phyloP scores from a whole-genome alignment of 192 early-diverging fungal genomes.

The Powellomyces hirtus region DNA sequence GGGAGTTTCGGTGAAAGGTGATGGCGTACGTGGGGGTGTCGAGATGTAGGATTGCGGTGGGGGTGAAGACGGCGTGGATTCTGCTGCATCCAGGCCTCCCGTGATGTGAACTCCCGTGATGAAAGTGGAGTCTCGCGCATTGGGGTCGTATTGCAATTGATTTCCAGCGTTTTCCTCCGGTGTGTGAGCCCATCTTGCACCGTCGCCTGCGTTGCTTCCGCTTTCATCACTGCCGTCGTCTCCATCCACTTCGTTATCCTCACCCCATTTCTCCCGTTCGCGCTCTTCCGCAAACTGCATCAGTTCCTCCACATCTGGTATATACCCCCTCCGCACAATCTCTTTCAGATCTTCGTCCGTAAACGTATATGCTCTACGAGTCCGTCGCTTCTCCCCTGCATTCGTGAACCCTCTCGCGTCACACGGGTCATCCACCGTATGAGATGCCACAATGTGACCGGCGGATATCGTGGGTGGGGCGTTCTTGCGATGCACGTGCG shows the following conservation, averaged over 20 bases:
- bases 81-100: background rate
- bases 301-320: constrained; percentile 42
- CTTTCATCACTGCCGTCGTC: background rate
- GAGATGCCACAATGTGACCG: constrained; percentile 6
- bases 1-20: background rate
- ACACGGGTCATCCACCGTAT: constrained; percentile 18
- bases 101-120: constrained; percentile 57
- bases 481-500: constrained; percentile 22
- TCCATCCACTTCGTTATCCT: background rate
- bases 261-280: background rate
- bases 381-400: background rate
- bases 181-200: background rate
- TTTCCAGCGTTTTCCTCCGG: too few relatives aligned
- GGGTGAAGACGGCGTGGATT: background rate
- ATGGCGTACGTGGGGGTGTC: background rate
- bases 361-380: constrained; percentile 40
- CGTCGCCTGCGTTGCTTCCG: too few relatives aligned
- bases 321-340: constrained; percentile 44
- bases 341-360: constrained; percentile 50
- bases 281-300: constrained; percentile 25
- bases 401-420: background rate
- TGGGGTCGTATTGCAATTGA: constrained; percentile 37
- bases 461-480: constrained; percentile 16
- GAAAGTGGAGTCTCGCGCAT: constrained; percentile 46
- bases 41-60: background rate